These are phyloP conservation scores for Erodium moschatum DNA, from an alignment of 441 rosid genomes.

Conservation along the genomic window DNA sequence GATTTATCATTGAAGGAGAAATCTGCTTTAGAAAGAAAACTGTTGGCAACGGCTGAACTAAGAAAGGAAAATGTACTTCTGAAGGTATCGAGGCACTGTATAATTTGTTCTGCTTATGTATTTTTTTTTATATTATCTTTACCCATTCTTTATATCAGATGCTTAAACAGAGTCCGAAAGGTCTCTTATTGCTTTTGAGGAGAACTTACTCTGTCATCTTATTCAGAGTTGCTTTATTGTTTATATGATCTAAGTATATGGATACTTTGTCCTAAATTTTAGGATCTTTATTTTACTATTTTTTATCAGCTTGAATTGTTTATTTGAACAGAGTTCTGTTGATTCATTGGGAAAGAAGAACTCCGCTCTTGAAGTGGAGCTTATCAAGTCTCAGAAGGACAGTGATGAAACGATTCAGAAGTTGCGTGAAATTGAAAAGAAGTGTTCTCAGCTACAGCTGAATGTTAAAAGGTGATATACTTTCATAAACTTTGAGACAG, in stretches of 20 bases:
- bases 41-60: conserved; percentile 49
- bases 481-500: neutral
- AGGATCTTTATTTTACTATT: conserved; percentile 8
- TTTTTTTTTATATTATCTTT: neutral
- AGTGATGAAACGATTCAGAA: conserved; percentile 41
- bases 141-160: too few species aligned
- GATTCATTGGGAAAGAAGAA: conserved; percentile 62
- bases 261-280: neutral
- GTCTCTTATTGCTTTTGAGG: neutral
- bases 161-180: too few species aligned
- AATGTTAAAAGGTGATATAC: conserved; percentile 52
- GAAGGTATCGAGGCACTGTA: conserved; percentile 40
- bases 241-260: neutral
- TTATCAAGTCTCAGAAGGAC: conserved; percentile 47
- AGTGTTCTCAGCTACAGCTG: conserved; percentile 60
- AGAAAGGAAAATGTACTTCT: conserved; percentile 58
- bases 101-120: conserved; percentile 1
- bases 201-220: neutral
- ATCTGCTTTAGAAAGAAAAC: conserved; percentile 63
- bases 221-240: neutral
- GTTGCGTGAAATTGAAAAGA: conserved; percentile 59
- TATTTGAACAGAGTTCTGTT: conserved; percentile 44
- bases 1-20: conserved; percentile 67
- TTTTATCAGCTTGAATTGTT: neutral
- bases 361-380: conserved; percentile 56